A percentile compares a stretch with the other conserved stretches of the same genome.
phyloP scores from a whole-genome alignment of 129 eudicot genomes.

The Flaveria trinervia region DNA sequence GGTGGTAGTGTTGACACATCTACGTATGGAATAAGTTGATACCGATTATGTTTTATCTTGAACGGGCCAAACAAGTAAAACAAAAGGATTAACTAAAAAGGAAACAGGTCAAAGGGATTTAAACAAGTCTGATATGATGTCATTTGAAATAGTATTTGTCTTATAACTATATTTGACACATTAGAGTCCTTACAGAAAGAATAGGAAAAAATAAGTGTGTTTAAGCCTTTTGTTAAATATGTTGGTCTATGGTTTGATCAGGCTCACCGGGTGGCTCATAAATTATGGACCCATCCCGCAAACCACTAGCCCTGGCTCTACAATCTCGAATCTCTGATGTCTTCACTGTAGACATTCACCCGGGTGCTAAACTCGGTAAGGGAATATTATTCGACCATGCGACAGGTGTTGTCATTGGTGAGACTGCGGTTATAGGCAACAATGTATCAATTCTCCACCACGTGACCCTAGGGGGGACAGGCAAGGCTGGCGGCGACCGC shows the following conservation, averaged over 20 bases:
- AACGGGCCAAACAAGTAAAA: neutral
- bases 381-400: slow-evolving; percentile 89
- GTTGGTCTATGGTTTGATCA: slow-evolving; percentile 17
- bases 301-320: slow-evolving; percentile 66
- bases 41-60: neutral
- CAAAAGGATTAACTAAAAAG: neutral
- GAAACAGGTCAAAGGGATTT: neutral
- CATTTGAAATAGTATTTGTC: neutral
- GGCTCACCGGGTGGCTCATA: slow-evolving; percentile 89
- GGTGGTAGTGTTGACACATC: neutral
- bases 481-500: slow-evolving; percentile 75
- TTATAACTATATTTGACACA: neutral
- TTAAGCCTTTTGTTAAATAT: slow-evolving; percentile 1
- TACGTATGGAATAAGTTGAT: neutral
- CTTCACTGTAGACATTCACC: slow-evolving; percentile 82
- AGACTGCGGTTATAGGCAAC: slow-evolving; percentile 81
- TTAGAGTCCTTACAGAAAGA: neutral
- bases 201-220: neutral
- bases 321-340: slow-evolving; percentile 82
- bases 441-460: slow-evolving; percentile 80
- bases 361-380: slow-evolving; percentile 72
- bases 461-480: slow-evolving; percentile 84
- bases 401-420: slow-evolving; percentile 85
- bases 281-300: slow-evolving; percentile 65
- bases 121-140: no score